phyloP scores from a whole-genome alignment of 495 filamentous ascomycete genomes.

The Penicillium robsamsonii region DNA sequence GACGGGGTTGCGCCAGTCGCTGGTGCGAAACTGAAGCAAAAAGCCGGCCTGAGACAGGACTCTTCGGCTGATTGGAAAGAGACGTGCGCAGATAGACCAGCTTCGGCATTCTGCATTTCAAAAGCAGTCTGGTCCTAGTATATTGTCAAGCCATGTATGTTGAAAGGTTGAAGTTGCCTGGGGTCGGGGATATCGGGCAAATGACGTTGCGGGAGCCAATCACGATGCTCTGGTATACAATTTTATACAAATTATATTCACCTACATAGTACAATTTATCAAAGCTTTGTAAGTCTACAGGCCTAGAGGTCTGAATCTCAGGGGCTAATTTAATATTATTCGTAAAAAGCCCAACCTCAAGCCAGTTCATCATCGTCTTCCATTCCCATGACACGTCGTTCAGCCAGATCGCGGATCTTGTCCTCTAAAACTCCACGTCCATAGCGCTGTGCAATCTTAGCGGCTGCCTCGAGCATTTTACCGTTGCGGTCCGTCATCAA shows the following conservation, averaged over 20 bases:
- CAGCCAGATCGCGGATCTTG: slow-evolving; percentile 80
- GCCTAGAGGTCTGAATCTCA: background rate
- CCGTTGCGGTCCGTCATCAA: slow-evolving; percentile 77
- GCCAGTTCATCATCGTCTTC: slow-evolving; percentile 55
- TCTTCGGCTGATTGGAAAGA: slow-evolving; percentile 12
- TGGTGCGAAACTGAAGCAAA: slow-evolving; percentile 30
- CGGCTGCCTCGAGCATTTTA: slow-evolving; percentile 81
- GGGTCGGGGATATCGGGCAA: slow-evolving; percentile 16
- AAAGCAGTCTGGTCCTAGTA: background rate
- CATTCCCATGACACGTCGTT: slow-evolving; percentile 57
- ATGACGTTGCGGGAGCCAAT: slow-evolving; percentile 22
- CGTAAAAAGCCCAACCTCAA: slow-evolving; percentile 12
- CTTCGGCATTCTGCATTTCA: slow-evolving; percentile 37
- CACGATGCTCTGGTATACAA: slow-evolving; percentile 21
- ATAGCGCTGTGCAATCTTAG: slow-evolving; percentile 79
- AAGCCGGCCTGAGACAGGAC: slow-evolving; percentile 13
- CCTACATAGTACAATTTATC: background rate
- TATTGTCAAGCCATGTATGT: slow-evolving; percentile 20
- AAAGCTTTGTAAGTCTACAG: background rate
- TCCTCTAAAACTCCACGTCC: slow-evolving; percentile 72
- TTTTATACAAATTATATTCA: background rate
- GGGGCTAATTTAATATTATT: background rate
- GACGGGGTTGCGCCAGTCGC: slow-evolving; percentile 32
- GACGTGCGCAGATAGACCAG: slow-evolving; percentile 21
- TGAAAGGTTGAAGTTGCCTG: background rate